Evolutionary conservation across 495 filamentous ascomycete genomes (phyloP).

Genomic region (Penicillium silybi): DNA sequence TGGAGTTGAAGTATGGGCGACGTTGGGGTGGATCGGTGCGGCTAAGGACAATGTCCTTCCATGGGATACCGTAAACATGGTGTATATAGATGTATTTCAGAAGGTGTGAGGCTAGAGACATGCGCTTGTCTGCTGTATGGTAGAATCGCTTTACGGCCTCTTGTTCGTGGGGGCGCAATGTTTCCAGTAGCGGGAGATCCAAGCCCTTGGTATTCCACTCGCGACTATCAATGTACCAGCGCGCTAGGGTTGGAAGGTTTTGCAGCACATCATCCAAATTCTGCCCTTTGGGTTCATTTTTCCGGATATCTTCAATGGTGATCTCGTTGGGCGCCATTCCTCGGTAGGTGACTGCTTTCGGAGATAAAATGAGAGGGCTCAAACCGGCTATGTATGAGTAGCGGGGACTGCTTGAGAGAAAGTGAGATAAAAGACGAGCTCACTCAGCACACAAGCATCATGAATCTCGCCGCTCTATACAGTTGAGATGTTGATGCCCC

Average conservation of each 20-base stretch:
- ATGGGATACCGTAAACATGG: constrained; percentile 59
- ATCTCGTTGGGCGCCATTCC: constrained; percentile 16
- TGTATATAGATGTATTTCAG: constrained; percentile 74
- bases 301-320: constrained; percentile 3
- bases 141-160: constrained; percentile 34
- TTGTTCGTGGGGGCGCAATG: constrained; percentile 34
- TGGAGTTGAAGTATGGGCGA: constrained; percentile 55
- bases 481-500: not conserved
- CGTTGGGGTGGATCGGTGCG: constrained; percentile 58
- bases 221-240: constrained; percentile 48
- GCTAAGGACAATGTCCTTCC: constrained; percentile 58
- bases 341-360: not conserved
- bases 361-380: not conserved
- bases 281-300: not conserved
- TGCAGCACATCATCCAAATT: not conserved
- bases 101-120: constrained; percentile 67
- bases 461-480: not conserved
- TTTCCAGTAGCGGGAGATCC: constrained; percentile 35
- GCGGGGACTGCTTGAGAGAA: not conserved
- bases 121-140: constrained; percentile 39
- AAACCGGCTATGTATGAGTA: not conserved
- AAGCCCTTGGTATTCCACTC: constrained; percentile 25
- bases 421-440: not conserved
- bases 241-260: constrained; percentile 18
- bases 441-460: not conserved